A percentile compares a stretch with the other conserved stretches of the same genome.
These are phyloP conservation scores for Aphanomyces astaci DNA, from an alignment of 352 stramenopile species.

Conservation along the genomic window DNA sequence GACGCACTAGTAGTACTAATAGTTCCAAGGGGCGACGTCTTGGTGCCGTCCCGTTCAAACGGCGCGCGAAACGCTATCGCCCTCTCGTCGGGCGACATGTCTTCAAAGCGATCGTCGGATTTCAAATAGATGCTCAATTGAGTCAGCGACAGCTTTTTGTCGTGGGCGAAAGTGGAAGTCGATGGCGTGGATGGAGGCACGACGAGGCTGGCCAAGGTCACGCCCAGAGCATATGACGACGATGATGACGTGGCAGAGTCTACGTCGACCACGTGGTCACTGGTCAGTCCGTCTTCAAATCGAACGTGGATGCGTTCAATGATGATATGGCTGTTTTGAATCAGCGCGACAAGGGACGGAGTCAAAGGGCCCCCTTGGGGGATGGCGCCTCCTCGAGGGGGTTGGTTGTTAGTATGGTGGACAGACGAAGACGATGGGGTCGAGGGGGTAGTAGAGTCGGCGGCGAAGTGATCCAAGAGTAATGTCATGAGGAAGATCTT, in stretches of 20 bases:
- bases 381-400: not conserved
- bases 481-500: constrained; percentile 22
- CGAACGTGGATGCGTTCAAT: constrained; percentile 21
- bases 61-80: constrained; percentile 3
- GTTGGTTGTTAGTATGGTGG: not conserved
- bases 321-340: constrained; percentile 1
- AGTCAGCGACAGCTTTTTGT: constrained; percentile 5
- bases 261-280: not conserved
- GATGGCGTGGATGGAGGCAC: constrained; percentile 1
- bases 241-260: not conserved
- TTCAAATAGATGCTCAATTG: constrained; percentile 17
- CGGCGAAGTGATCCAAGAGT: not conserved
- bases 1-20: too few relatives aligned
- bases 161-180: not conserved
- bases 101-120: not conserved
- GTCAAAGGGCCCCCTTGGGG: not conserved
- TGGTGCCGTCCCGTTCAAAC: too few relatives aligned
- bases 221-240: constrained; percentile 1
- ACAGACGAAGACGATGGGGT: too few relatives aligned
- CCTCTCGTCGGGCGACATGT: not conserved
- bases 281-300: constrained; percentile 21
- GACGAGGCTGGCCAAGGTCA: constrained; percentile 3
- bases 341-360: not conserved
- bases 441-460: not conserved
- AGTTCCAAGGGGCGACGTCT: too few relatives aligned